Base-by-base conservation (phyloP, 2,329 filamentous ascomycete species). In the Xylariaceae sp. region DNA sequence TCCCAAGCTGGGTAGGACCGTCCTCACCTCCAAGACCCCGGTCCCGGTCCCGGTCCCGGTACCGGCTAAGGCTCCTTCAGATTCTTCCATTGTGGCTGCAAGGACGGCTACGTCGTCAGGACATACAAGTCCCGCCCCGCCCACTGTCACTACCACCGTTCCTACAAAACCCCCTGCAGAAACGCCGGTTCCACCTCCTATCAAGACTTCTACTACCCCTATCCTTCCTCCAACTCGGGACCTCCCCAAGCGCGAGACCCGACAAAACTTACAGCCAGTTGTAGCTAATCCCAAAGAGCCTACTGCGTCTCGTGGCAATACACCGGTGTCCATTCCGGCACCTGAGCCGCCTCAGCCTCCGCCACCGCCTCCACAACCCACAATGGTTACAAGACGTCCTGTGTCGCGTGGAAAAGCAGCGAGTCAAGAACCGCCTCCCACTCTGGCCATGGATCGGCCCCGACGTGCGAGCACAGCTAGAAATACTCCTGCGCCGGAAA, bases 381-480 rank as follows among this genome's bases (percentile, higher is more conserved):
- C 52, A 38, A 36, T n/a, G 14, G 47, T 59, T 14, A 49, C 58
- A 36, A 74, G 76, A 32, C 75, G 77, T 32, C 77, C 78, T 2
- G 64, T 68, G 31, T 81, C 78, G 39, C 71, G 77, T 63, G 77
- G 77, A 38, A 78, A 80, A 59, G 72, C 75, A 49, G 62, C 68
- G 51, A 80, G 75, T 58, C 73, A 76, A 60, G 77, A 81, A 57
- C 75, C 75, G 36, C 69, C 71, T 53, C 60, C 69, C 39, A 75
- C 74, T 15, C 66, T 80, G 51, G 77, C 75, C 17, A 67, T 70
- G 42, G 80, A 83, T 50, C 71, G 80, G 42, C 71, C 78, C 52
- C 75, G 80, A 44, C 76, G 80, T 49, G 63, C 78, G 48, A 82
- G 79, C 60, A 81, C 78, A 19, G 76, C 78, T 47, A 73, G 78